Evolutionary conservation across 805 yeast species (phyloP).

Genomic region (Saccharomycodes ludwigii): DNA sequence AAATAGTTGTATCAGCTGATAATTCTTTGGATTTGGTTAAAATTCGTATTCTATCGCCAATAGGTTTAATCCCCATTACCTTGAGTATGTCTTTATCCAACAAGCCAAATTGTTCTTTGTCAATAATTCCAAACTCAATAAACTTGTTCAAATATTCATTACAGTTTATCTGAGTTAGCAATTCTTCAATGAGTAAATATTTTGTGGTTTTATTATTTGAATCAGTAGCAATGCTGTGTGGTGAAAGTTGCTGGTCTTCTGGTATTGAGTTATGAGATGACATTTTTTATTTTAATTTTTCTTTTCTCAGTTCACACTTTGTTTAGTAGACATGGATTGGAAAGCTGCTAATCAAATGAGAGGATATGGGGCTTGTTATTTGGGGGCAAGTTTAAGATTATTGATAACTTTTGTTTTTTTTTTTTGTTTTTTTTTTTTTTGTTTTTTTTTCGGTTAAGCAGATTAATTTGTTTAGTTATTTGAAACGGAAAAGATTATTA

Average conservation of each 20-base stretch:
- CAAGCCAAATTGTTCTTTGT: slow-evolving; percentile 17
- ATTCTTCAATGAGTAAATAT: slow-evolving; percentile 10
- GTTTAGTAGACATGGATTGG: not conserved
- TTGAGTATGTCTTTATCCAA: slow-evolving; percentile 51
- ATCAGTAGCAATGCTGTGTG: too few species aligned
- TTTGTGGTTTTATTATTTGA: not conserved
- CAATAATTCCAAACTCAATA: slow-evolving; percentile 12
- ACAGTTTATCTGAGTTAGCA: slow-evolving; percentile 15
- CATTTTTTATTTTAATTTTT: not conserved
- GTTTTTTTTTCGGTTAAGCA: not conserved
- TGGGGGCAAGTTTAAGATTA: too few species aligned
- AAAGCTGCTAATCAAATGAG: too few species aligned
- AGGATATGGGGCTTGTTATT: too few species aligned
- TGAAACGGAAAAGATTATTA: too few species aligned
- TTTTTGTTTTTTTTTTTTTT: not conserved
- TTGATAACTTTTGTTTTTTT: too few species aligned
- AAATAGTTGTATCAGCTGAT: slow-evolving; percentile 9
- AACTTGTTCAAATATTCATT: slow-evolving; percentile 14
- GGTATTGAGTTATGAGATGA: not conserved
- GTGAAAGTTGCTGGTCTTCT: too few species aligned
- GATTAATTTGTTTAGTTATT: not conserved
- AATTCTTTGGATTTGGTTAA: slow-evolving; percentile 43
- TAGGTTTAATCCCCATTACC: slow-evolving; percentile 60
- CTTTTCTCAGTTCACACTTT: not conserved
- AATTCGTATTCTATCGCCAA: slow-evolving; percentile 74